phyloP scores from a whole-genome alignment of 192 early-diverging fungal genomes.

The Backusella psychrophila region DNA sequence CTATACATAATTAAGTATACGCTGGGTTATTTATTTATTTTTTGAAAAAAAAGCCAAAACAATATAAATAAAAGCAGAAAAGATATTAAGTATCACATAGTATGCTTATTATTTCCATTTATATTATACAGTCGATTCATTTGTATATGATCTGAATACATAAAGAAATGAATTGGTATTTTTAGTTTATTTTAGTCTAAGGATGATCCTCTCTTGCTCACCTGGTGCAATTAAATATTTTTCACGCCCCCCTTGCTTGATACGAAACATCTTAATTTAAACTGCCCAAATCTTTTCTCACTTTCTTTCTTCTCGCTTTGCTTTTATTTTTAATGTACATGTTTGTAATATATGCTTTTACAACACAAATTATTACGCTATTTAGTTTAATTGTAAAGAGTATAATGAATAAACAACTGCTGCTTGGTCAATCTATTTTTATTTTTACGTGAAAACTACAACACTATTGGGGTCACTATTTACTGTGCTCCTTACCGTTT shows the following conservation, averaged over 20 bases:
- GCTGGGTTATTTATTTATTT: neutral
- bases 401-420: neutral
- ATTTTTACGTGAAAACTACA: neutral
- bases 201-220: neutral
- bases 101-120: neutral
- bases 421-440: neutral
- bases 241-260: neutral
- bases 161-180: neutral
- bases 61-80: neutral
- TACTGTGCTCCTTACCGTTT: neutral
- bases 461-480: neutral
- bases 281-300: neutral
- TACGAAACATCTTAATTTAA: slow-evolving; percentile 5
- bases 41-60: neutral
- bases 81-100: neutral
- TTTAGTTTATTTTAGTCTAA: neutral
- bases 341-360: neutral
- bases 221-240: slow-evolving; percentile 3
- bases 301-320: neutral
- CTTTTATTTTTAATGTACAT: neutral
- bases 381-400: neutral
- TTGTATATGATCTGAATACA: neutral
- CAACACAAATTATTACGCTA: neutral
- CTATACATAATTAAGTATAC: neutral
- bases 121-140: neutral